Evolutionary conservation across 768 basidiomycete genomes (phyloP), one percentile per base, ranked within the genome.

Genomic region (Pilatotrama ljubarskyi): DNA sequence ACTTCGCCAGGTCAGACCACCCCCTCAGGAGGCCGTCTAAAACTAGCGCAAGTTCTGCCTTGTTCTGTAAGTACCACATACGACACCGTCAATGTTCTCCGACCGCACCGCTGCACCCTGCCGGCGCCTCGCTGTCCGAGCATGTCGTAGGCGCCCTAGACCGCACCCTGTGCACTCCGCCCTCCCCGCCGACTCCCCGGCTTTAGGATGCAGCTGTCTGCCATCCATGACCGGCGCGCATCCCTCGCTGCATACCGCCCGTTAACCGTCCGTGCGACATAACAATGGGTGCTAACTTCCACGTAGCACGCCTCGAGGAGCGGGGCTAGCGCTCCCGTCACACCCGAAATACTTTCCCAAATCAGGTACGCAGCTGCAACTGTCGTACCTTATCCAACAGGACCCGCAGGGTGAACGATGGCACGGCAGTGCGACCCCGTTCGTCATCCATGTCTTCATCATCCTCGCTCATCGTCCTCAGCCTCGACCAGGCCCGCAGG

Each of bases 1-100:
- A 59, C 52, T 59, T 44, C 42, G 9, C 22, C 51, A 5, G 15
- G 58, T 58, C 58, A 46, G 50, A 49, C 58, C 58, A 51, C 51
- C 50, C 26, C 49, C 43, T 20, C 47, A 56, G 46, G 46, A 56
- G 55, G 11, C 55, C 11, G 14, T 37, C 24, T 8, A 13, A 38
- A 37, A 20, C 24, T 13, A 32, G 48, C 38, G 46, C 46, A 25
- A 13, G 26, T 5, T 22, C 40, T n/a, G 24, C 40, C 43, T 52
- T 43, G 49, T 43, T 41, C 43, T 41, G 49, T 29, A 44, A 24
- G 40, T 17, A 6, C 43, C 38, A 4, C n/a, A 17, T 42, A 2
- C 24, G 20, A 9, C 5, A 11, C 35, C 24, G 24, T 32, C 26
- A 9, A 18, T 25, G 15, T 50, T 8, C 42, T 44, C 42, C 41